These are phyloP conservation scores for Hygrocybe punicea DNA, from an alignment of 768 basidiomycete species.

Conservation along the genomic window DNA sequence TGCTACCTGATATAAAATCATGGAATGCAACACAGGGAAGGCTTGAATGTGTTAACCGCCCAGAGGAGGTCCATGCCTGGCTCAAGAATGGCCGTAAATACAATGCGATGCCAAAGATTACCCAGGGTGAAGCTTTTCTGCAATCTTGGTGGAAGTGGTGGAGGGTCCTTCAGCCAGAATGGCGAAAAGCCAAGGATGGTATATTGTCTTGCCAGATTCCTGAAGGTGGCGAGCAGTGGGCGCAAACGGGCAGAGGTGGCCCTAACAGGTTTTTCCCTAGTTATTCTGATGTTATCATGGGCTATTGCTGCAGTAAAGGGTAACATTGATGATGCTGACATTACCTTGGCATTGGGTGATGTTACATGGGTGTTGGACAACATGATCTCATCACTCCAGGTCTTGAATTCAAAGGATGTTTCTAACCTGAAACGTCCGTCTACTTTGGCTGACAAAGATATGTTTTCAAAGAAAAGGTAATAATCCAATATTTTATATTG, in stretches of 20 bases:
- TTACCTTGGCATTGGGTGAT: no score
- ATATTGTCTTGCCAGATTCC: background rate
- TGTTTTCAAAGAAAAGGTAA: no score
- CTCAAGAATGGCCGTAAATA: background rate
- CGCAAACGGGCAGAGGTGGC: background rate
- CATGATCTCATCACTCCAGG: no score
- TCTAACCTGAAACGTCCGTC: no score
- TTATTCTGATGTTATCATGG: background rate
- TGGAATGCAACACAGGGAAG: background rate
- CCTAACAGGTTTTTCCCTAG: background rate
- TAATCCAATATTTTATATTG: no score
- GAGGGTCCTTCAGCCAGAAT: background rate
- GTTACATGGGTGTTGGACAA: no score
- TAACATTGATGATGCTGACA: no score
- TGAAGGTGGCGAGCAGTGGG: background rate
- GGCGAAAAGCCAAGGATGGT: background rate
- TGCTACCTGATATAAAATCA: background rate
- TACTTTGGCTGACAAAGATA: no score
- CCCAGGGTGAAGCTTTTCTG: background rate
- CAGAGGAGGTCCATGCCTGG: background rate
- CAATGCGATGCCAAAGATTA: background rate
- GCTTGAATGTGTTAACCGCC: background rate
- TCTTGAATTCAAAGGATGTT: no score
- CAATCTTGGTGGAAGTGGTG: background rate
- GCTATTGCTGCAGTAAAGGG: no score